These are phyloP conservation scores for Vitis cinerea DNA, from an alignment of 164 flowering plant genomes.

Conservation along the genomic window DNA sequence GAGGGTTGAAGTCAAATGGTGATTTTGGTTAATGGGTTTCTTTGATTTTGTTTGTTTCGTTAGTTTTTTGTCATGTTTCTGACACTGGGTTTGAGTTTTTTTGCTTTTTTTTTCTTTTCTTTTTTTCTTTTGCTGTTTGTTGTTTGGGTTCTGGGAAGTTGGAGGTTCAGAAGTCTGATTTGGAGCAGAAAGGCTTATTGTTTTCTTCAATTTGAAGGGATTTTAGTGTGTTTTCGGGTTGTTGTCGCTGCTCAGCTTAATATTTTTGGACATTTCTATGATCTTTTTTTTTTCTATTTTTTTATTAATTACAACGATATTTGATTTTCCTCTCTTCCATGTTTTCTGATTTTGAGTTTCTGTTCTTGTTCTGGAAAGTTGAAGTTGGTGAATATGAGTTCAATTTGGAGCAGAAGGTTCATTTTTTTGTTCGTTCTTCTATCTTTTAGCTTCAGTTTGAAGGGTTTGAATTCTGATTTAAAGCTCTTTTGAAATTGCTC, in stretches of 20 bases:
- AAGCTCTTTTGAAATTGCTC: too few relatives aligned
- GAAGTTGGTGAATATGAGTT: constrained; percentile 1
- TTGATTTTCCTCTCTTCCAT: background rate
- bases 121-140: background rate
- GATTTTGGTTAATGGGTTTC: background rate
- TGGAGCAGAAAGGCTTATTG: too few relatives aligned
- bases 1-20: background rate
- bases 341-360: background rate
- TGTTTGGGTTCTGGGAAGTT: background rate
- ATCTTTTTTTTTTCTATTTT: too few relatives aligned
- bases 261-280: too few relatives aligned
- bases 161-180: too few relatives aligned
- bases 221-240: too few relatives aligned
- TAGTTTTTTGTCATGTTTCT: constrained; percentile 1
- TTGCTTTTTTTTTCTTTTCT: background rate
- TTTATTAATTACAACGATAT: too few relatives aligned
- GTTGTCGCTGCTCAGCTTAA: too few relatives aligned
- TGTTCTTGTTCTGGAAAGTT: constrained; percentile 3
- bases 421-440: background rate
- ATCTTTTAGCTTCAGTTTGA: background rate
- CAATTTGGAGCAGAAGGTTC: constrained; percentile 8
- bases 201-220: too few relatives aligned
- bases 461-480: too few relatives aligned
- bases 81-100: background rate
- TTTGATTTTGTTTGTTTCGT: background rate